A percentile compares a stretch with the other conserved stretches of the same genome.
These are phyloP conservation scores for Arthrobotrys entomopaga DNA, from an alignment of 2,329 filamentous ascomycete species.

Conservation along the genomic window DNA sequence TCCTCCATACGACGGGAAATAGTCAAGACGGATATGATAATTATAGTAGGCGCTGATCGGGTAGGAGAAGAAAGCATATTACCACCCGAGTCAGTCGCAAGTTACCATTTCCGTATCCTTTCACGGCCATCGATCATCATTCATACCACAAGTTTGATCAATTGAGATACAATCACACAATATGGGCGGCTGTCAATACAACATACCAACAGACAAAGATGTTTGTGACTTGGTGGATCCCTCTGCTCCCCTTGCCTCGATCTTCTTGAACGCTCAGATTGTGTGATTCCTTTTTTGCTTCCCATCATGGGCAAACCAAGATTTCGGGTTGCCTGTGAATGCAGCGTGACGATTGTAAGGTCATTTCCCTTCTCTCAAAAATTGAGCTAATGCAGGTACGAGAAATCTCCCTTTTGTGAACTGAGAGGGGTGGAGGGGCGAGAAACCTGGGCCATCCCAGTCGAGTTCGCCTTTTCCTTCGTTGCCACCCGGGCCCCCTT, in stretches of 20 bases:
- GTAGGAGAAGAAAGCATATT: neutral
- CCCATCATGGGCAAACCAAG: slow-evolving; percentile 33
- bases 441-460: slow-evolving; percentile 38
- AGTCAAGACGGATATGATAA: slow-evolving; percentile 25
- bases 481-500: slow-evolving; percentile 51
- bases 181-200: slow-evolving; percentile 40
- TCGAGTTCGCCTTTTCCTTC: slow-evolving; percentile 20
- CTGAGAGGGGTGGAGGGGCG: slow-evolving; percentile 17
- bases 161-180: too few relatives aligned
- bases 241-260: neutral
- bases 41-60: slow-evolving; percentile 32
- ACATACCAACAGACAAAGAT: slow-evolving; percentile 32
- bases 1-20: slow-evolving; percentile 33
- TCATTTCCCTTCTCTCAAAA: slow-evolving; percentile 33
- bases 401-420: slow-evolving; percentile 34
- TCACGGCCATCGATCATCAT: slow-evolving; percentile 28
- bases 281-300: slow-evolving; percentile 1
- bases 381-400: slow-evolving; percentile 54
- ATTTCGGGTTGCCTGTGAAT: slow-evolving; percentile 32
- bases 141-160: slow-evolving; percentile 25
- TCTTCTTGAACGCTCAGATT: slow-evolving; percentile 15
- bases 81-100: slow-evolving; percentile 4
- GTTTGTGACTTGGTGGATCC: slow-evolving; percentile 4
- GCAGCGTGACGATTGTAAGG: slow-evolving; percentile 48
- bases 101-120: slow-evolving; percentile 21